Evolutionary conservation across 768 basidiomycete genomes (phyloP), one percentile per base, ranked within the genome.

Genomic region (Hericium erinaceus): DNA sequence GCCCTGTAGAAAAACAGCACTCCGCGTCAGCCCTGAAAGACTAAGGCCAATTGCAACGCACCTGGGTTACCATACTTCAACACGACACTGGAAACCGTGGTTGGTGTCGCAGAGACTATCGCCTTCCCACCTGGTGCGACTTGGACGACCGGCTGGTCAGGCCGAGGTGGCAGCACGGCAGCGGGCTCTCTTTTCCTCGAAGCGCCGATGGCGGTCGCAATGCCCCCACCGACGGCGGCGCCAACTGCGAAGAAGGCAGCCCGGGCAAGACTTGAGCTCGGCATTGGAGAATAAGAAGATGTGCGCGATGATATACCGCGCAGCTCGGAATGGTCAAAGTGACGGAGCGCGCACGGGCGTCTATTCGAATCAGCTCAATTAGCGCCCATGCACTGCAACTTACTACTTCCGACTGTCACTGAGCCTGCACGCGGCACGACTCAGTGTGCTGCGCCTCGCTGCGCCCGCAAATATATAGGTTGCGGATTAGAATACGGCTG

Each of bases 11-110:
- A 57, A 50, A 38, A 28, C 37, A 57, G 54, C 13, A 44, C 37
- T 39, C 22, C 18, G 39, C n/a, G 18, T 13, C 2, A 39, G 13
- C 22, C 28, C 28, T 20, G 24, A 18, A 15, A 28, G 39, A 39
- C 4, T 10, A 15, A 12, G 6, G 22, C 49, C 10, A 26, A 37
- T 20, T 20, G 13, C 48, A 26, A 68, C 79, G 60, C 59, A 91
- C 91, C 91, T 62, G 92, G 92, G 66, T 91, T 79, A 9, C 91
- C 91, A 64, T 89, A 85, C 67, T 84, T 93, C 58, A 93, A 70
- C 2, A 85, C 77, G 2, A 66, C 66, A 16, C 60, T 49, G 3
- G 62, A 28, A 16, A 65, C 60, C 2, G 28, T 18, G 18, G 64
- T 68, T 33, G 67, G 67, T 50, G 69, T 64, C 28, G 72, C 69